Evolutionary conservation across 805 yeast species (phyloP).

Genomic region (Metschnikowia shivogae): DNA sequence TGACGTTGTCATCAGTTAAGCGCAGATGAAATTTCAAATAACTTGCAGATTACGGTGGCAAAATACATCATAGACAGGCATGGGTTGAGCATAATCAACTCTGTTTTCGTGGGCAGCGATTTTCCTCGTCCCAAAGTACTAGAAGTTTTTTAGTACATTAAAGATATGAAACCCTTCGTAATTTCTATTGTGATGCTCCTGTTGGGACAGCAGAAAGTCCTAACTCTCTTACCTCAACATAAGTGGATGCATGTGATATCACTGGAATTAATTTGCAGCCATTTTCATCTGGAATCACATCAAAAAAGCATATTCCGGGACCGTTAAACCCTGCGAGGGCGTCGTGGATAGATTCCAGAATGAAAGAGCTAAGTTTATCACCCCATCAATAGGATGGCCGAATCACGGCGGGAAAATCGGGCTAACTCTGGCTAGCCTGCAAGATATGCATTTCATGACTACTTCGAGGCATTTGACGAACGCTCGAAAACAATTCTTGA

Average conservation of each 20-base stretch:
- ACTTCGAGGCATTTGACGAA: slow-evolving; percentile 69
- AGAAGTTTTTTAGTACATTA: slow-evolving; percentile 34
- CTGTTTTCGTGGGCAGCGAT: slow-evolving; percentile 60
- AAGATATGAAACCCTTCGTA: slow-evolving; percentile 37
- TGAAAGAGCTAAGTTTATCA: slow-evolving; percentile 31
- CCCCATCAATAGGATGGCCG: slow-evolving; percentile 76
- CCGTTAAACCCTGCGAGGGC: slow-evolving; percentile 22
- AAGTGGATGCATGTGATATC: slow-evolving; percentile 47
- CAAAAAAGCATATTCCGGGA: slow-evolving; percentile 51
- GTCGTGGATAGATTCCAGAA: slow-evolving; percentile 26
- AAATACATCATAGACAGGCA: slow-evolving; percentile 36
- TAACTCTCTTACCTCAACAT: slow-evolving; percentile 35
- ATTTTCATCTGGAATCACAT: slow-evolving; percentile 57
- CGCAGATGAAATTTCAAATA: slow-evolving; percentile 39
- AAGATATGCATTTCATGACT: slow-evolving; percentile 35
- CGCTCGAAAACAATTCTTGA: slow-evolving; percentile 62
- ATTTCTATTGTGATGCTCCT: slow-evolving; percentile 39
- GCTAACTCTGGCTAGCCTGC: slow-evolving; percentile 44
- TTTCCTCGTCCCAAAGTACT: slow-evolving; percentile 53
- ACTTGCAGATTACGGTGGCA: slow-evolving; percentile 44
- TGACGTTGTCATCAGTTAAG: slow-evolving; percentile 64
- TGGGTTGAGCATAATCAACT: slow-evolving; percentile 44
- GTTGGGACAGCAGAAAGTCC: slow-evolving; percentile 65
- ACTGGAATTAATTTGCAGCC: slow-evolving; percentile 67
- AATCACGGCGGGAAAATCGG: slow-evolving; percentile 50